A percentile compares a stretch with the other conserved stretches of the same genome.
Conservation (phyloP, 805 yeast genomes). For the Tetrapisispora namnaoensis region DNA sequence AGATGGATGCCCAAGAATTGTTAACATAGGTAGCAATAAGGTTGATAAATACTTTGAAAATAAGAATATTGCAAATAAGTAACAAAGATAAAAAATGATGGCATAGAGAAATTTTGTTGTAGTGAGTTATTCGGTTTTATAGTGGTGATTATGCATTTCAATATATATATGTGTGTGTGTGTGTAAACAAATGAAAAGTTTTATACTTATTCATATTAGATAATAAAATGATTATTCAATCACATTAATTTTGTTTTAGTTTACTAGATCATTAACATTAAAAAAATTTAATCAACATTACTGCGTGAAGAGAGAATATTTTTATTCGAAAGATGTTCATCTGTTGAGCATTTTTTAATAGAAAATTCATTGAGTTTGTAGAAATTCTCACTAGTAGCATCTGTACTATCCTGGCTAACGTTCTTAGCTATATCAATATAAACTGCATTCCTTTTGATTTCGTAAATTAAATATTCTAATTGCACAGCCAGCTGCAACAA, state of each 20-base stretch:
- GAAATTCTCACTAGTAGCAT: background rate
- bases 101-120: background rate
- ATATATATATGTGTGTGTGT: background rate
- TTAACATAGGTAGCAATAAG: conserved; percentile 70
- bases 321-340: background rate
- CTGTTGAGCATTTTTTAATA: background rate
- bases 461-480: conserved; percentile 50
- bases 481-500: conserved; percentile 41
- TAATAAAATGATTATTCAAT: background rate
- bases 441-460: conserved; percentile 36
- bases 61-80: conserved; percentile 17
- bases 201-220: background rate
- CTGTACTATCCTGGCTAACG: background rate
- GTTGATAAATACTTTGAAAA: conserved; percentile 56
- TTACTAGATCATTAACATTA: background rate
- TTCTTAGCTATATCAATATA: conserved; percentile 30
- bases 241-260: too few species aligned
- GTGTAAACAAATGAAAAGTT: background rate
- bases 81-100: background rate
- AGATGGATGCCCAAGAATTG: conserved; percentile 85
- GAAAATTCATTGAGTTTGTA: background rate
- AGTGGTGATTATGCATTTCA: background rate
- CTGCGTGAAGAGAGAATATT: background rate
- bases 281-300: background rate
- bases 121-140: background rate